A percentile compares a stretch with the other conserved stretches of the same genome.
Conservation (phyloP, 2,329 filamentous ascomycete species). For the Coniochaeta ligniaria region DNA sequence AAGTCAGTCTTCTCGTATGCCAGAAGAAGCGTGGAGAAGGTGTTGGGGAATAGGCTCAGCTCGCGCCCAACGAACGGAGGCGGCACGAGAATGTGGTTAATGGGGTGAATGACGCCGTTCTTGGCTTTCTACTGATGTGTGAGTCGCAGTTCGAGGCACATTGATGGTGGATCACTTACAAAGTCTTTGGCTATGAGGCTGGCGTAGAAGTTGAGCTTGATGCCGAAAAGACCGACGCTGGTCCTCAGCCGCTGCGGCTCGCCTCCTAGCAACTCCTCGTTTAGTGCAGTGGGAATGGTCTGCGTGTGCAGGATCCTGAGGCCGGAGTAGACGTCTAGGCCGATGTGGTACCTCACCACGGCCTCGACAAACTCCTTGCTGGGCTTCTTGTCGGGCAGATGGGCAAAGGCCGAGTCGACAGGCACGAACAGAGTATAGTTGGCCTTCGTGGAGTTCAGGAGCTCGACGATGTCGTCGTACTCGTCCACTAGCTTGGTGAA, state of each 20-base stretch:
- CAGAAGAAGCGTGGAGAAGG: constrained; percentile 73
- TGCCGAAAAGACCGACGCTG: constrained; percentile 47
- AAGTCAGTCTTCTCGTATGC: constrained; percentile 71
- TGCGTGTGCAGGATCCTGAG: constrained; percentile 57
- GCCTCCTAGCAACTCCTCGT: constrained; percentile 51
- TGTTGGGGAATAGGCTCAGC: constrained; percentile 59
- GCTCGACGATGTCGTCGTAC: constrained; percentile 61
- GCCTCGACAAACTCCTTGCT: constrained; percentile 63
- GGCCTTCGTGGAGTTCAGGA: constrained; percentile 65
- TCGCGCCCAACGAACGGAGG: constrained; percentile 53
- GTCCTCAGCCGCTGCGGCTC: constrained; percentile 67
- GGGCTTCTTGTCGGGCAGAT: constrained; percentile 51
- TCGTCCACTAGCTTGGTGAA: constrained; percentile 70
- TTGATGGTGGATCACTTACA: constrained; percentile 22
- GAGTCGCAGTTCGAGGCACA: constrained; percentile 24
- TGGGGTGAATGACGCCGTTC: constrained; percentile 75
- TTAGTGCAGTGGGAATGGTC: constrained; percentile 65
- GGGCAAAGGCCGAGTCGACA: constrained; percentile 66
- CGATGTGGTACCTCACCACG: constrained; percentile 69
- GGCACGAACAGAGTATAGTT: constrained; percentile 83
- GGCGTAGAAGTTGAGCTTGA: constrained; percentile 72
- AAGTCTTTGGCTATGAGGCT: constrained; percentile 64
- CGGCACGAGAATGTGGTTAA: constrained; percentile 70
- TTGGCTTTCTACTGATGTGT: constrained; percentile 39
- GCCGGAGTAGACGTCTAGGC: constrained; percentile 58